phyloP scores from a whole-genome alignment of 2,329 filamentous ascomycete genomes.

The Sclerotinia spermophila region DNA sequence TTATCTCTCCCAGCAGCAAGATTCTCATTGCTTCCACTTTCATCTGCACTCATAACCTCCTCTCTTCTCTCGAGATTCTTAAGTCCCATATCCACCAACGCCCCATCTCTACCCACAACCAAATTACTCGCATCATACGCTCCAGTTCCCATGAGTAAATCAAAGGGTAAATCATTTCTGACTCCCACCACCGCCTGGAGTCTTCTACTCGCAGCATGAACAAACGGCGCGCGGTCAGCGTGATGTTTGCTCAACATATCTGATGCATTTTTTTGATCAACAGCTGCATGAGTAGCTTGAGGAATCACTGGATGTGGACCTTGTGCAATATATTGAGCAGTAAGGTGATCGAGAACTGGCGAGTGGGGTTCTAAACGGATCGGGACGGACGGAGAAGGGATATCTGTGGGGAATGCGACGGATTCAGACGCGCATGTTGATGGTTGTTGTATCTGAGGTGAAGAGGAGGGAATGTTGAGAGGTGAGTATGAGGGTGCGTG shows the following conservation, averaged over 20 bases:
- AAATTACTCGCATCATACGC: conserved; percentile 6
- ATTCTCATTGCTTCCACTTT: background rate
- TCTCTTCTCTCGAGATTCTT: too few relatives aligned
- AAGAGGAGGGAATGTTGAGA: background rate
- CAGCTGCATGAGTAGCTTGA: background rate
- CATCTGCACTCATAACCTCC: background rate
- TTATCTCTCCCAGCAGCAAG: background rate
- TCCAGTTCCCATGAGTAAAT: conserved; percentile 14
- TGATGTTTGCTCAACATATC: conserved; percentile 21
- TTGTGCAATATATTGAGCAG: background rate
- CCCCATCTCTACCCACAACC: background rate
- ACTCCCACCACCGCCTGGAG: conserved; percentile 30
- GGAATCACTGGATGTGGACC: background rate
- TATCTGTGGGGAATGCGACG: background rate
- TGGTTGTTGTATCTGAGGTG: background rate
- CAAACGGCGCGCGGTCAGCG: conserved; percentile 22
- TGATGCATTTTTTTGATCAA: background rate
- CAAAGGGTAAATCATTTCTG: conserved; percentile 27
- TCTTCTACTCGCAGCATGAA: conserved; percentile 19
- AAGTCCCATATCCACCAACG: background rate
- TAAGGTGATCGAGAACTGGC: background rate
- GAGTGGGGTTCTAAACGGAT: background rate
- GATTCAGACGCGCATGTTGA: background rate
- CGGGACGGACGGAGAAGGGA: background rate
- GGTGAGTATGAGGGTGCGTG: background rate